phyloP scores from a whole-genome alignment of 2,329 filamentous ascomycete species.

The Neonectria faginata region DNA sequence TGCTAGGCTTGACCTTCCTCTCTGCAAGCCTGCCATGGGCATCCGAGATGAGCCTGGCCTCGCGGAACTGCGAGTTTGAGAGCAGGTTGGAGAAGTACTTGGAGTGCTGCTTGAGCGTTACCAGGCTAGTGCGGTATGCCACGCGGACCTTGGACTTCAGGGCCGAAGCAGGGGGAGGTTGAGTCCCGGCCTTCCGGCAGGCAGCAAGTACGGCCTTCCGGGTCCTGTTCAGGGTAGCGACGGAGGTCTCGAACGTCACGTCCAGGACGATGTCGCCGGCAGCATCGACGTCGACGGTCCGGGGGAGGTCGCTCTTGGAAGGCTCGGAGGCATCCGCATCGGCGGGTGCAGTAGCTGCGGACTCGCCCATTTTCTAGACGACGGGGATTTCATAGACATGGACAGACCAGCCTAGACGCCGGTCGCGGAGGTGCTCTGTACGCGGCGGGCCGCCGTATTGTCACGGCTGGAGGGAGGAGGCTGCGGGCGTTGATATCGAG shows the following conservation, averaged over 20 bases:
- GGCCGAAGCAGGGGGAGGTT: constrained; percentile 44
- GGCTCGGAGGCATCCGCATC: constrained; percentile 47
- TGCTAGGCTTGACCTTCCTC: constrained; percentile 59
- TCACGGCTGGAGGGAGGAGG: constrained; percentile 4
- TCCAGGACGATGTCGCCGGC: constrained; percentile 75
- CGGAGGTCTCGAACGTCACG: constrained; percentile 72
- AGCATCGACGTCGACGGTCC: constrained; percentile 63
- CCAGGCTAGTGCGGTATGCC: constrained; percentile 71
- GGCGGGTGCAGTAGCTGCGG: constrained; percentile 46
- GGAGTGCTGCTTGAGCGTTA: constrained; percentile 69
- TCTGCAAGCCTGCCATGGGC: constrained; percentile 63
- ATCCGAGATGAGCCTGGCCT: constrained; percentile 67
- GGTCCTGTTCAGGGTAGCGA: constrained; percentile 60
- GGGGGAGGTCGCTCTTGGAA: constrained; percentile 45
- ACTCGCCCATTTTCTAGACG: constrained; percentile 48
- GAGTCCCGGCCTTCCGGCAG: constrained; percentile 46
- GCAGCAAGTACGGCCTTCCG: constrained; percentile 54
- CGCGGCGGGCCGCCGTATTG: constrained; percentile 13
- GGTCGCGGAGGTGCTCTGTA: constrained; percentile 14
- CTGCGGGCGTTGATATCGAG: constrained; percentile 15
- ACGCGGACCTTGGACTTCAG: constrained; percentile 55
- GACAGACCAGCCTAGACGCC: constrained; percentile 25
- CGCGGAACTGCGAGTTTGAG: constrained; percentile 71
- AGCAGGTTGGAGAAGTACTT: constrained; percentile 78
- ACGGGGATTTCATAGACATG: constrained; percentile 40